Evolutionary conservation across 1,284 basidiomycete species (phyloP).

Genomic region (Boletus semigastroideus): DNA sequence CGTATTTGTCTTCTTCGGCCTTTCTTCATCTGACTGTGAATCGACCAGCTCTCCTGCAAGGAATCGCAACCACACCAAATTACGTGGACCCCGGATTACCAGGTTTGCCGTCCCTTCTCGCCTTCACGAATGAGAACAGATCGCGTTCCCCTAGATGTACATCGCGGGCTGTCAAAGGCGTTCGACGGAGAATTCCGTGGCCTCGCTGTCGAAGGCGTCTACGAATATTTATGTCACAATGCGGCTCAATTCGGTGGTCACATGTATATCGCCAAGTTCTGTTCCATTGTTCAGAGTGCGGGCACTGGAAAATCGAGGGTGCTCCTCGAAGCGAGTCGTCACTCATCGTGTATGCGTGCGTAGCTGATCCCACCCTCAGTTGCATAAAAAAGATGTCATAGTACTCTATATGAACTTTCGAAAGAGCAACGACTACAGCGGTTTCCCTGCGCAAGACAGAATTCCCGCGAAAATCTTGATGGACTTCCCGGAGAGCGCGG

Average conservation of each 20-base stretch:
- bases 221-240: neutral
- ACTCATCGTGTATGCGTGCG: neutral
- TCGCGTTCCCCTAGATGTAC: neutral
- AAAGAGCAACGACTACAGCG: neutral
- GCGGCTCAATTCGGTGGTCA: neutral
- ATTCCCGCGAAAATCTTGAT: neutral
- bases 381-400: neutral
- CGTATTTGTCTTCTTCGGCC: neutral
- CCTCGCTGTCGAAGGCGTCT: neutral
- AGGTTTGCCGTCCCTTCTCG: neutral
- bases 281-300: neutral
- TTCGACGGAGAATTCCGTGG: neutral
- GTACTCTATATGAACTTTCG: neutral
- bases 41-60: neutral
- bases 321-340: neutral
- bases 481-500: neutral
- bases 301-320: neutral
- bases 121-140: neutral
- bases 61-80: neutral
- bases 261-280: neutral
- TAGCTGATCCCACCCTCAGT: neutral
- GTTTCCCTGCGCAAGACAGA: neutral
- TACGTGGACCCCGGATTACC: neutral
- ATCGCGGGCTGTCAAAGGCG: neutral
- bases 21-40: neutral